Conservation (phyloP, 2,329 filamentous ascomycete species). For the Chaetomiaceae sp. region DNA sequence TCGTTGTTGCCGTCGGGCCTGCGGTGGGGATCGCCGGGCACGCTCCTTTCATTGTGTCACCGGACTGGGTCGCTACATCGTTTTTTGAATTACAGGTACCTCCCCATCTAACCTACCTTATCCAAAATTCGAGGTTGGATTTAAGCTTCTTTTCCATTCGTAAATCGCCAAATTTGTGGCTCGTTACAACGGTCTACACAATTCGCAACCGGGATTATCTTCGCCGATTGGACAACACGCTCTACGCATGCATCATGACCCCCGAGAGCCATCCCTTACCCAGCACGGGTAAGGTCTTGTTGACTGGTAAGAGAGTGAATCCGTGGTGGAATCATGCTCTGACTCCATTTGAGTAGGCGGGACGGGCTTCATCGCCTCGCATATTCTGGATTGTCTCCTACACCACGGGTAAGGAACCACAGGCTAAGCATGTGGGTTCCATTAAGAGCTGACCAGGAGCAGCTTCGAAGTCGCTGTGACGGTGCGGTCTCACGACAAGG, state of each 20-base stretch:
- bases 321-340: background rate
- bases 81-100: too few relatives aligned
- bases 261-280: too few relatives aligned
- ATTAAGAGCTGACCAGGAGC: constrained; percentile 1
- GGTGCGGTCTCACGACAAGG: constrained; percentile 46
- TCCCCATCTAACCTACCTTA: too few relatives aligned
- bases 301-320: constrained; percentile 23
- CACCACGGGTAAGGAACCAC: constrained; percentile 33
- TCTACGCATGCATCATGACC: too few relatives aligned
- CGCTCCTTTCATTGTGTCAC: background rate
- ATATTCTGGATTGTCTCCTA: constrained; percentile 46
- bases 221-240: too few relatives aligned
- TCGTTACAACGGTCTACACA: too few relatives aligned
- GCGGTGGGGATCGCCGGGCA: constrained; percentile 4
- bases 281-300: constrained; percentile 24
- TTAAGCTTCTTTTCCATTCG: too few relatives aligned
- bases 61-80: too few relatives aligned
- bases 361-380: constrained; percentile 52
- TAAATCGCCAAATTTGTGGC: too few relatives aligned
- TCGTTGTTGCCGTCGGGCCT: constrained; percentile 13
- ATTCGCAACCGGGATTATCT: too few relatives aligned
- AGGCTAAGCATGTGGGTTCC: background rate
- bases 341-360: constrained; percentile 35
- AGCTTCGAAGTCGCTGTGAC: constrained; percentile 44
- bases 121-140: too few relatives aligned